Conservation (phyloP, 1,284 basidiomycete genomes). For the Anthracocystis walkeri region DNA sequence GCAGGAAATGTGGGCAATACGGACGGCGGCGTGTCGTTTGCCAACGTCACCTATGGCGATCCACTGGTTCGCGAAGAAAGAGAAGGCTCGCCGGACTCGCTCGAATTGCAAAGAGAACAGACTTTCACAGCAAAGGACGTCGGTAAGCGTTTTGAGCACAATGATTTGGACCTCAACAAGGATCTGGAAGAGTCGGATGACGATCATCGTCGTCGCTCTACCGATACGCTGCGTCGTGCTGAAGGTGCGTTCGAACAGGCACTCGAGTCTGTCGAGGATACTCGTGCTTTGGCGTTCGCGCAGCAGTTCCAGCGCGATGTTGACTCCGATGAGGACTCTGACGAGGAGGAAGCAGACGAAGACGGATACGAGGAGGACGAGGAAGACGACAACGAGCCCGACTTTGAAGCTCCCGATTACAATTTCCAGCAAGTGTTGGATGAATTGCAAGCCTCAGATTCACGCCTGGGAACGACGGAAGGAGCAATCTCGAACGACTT, state of each 20-base stretch:
- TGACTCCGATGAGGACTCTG: slow-evolving; percentile 39
- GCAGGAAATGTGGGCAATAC: background rate
- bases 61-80: slow-evolving; percentile 30
- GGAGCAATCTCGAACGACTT: slow-evolving; percentile 30
- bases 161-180: slow-evolving; percentile 11
- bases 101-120: slow-evolving; percentile 46
- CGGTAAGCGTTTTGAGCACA: slow-evolving; percentile 17
- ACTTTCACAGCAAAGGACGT: slow-evolving; percentile 49
- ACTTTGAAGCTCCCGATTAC: slow-evolving; percentile 33
- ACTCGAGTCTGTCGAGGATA: slow-evolving; percentile 47
- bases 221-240: slow-evolving; percentile 46
- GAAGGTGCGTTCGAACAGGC: slow-evolving; percentile 42
- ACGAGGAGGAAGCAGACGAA: slow-evolving; percentile 45
- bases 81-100: slow-evolving; percentile 41
- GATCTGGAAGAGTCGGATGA: slow-evolving; percentile 35
- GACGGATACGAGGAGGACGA: slow-evolving; percentile 53
- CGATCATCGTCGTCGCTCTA: slow-evolving; percentile 49
- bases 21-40: slow-evolving; percentile 39
- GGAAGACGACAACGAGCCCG: slow-evolving; percentile 43
- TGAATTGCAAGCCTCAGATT: slow-evolving; percentile 30
- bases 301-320: slow-evolving; percentile 48
- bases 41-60: slow-evolving; percentile 33
- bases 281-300: slow-evolving; percentile 43
- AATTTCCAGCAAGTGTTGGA: slow-evolving; percentile 39
- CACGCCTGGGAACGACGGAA: background rate